Evolutionary conservation across 305 asterid genomes (phyloP).

Genomic region (Fraxinus velutina): DNA sequence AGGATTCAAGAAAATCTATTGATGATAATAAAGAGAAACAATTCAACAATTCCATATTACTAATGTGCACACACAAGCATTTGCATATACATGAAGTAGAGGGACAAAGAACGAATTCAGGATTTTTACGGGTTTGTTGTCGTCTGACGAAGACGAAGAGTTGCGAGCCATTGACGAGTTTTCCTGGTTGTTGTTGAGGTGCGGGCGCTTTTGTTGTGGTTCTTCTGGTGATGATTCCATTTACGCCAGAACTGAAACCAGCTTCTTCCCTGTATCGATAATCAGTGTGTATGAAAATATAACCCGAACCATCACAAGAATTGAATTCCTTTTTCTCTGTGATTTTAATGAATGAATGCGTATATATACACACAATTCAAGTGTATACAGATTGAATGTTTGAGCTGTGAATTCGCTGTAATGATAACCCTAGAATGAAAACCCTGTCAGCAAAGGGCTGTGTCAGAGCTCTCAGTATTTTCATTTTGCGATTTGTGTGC

Average conservation of each 20-base stretch:
- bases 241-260: constrained; percentile 29
- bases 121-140: constrained; percentile 41
- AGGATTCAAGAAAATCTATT: neutral
- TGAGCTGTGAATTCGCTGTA: neutral
- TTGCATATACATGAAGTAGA: neutral
- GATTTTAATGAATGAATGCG: neutral
- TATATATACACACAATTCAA: neutral
- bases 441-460: neutral
- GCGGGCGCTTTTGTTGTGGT: constrained; percentile 56
- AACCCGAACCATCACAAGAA: constrained; percentile 32
- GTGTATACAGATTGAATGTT: neutral
- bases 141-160: constrained; percentile 50
- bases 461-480: neutral
- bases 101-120: neutral
- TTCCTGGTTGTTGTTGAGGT: constrained; percentile 32
- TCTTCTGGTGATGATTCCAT: constrained; percentile 47
- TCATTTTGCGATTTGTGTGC: neutral
- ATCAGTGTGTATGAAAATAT: constrained; percentile 18
- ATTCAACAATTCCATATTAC: neutral
- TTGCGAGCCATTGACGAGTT: constrained; percentile 52
- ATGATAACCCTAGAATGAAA: neutral
- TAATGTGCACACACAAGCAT: neutral
- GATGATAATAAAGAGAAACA: neutral
- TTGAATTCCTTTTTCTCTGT: neutral
- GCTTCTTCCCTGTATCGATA: constrained; percentile 17